A percentile compares a stretch with the other conserved stretches of the same genome.
Evolutionary conservation across 1,284 basidiomycete species (phyloP).

Genomic region (Wolfiporia cocos): DNA sequence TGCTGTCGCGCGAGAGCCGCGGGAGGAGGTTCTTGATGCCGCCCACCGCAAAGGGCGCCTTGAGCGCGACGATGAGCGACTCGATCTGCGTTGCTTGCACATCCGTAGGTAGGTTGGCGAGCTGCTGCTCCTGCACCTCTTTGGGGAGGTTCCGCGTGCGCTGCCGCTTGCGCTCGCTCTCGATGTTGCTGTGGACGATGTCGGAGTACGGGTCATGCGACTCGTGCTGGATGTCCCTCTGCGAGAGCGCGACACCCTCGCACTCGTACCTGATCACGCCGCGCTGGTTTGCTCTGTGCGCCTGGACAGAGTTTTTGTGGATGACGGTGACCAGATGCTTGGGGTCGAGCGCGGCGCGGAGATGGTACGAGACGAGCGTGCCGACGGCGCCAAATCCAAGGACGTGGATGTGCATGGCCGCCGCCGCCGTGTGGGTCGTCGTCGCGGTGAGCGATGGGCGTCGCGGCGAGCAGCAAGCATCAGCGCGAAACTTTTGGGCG

Average conservation of each 20-base stretch:
- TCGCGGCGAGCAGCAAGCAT: too few relatives aligned
- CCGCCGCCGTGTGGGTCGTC: background rate
- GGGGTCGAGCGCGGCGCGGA: constrained; percentile 53
- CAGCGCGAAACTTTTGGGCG: too few relatives aligned
- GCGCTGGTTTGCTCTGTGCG: background rate
- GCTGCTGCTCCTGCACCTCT: background rate
- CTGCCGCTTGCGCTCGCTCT: background rate
- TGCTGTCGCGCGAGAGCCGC: constrained; percentile 64
- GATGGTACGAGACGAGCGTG: constrained; percentile 72
- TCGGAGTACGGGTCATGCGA: constrained; percentile 5
- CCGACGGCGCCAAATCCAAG: constrained; percentile 73
- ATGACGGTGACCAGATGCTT: constrained; percentile 62
- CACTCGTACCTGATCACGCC: constrained; percentile 38
- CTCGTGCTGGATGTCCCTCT: constrained; percentile 32
- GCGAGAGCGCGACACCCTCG: constrained; percentile 35
- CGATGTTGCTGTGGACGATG: background rate
- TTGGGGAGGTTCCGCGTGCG: background rate
- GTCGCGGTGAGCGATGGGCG: constrained; percentile 2
- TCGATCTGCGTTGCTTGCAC: constrained; percentile 35
- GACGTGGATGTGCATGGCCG: constrained; percentile 69
- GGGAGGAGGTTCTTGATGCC: constrained; percentile 59
- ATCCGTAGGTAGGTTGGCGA: background rate
- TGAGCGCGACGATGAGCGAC: constrained; percentile 80
- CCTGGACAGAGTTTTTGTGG: constrained; percentile 30
- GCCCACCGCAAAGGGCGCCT: constrained; percentile 60